Conservation (phyloP, 352 stramenopile genomes). For the Hyaloperonospora brassicae region DNA sequence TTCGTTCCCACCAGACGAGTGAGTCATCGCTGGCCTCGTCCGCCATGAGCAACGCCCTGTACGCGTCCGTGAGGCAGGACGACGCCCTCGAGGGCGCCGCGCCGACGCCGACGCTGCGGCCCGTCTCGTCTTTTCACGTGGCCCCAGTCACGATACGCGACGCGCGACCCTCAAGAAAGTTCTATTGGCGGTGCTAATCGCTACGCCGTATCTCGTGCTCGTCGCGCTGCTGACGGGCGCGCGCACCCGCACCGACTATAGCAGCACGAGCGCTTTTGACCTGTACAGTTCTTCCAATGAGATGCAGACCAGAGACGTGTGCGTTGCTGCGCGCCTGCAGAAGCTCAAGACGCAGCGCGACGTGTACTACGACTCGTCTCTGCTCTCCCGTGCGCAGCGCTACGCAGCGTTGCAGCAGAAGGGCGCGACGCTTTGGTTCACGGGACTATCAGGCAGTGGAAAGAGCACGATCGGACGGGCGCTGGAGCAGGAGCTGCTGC, state of each 20-base stretch:
- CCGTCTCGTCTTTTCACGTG: constrained; percentile 40
- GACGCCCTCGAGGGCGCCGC: constrained; percentile 43
- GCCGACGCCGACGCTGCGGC: constrained; percentile 30
- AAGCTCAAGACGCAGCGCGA: constrained; percentile 72
- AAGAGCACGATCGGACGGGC: constrained; percentile 97
- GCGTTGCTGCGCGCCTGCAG: constrained; percentile 46
- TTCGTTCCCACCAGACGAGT: too few relatives aligned
- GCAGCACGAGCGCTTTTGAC: constrained; percentile 1
- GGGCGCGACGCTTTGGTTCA: constrained; percentile 98
- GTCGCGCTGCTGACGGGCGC: constrained; percentile 43
- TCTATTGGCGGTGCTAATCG: constrained; percentile 37
- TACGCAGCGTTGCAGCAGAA: constrained; percentile 89
- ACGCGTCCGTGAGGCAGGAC: constrained; percentile 62
- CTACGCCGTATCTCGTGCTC: constrained; percentile 57
- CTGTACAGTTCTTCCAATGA: constrained; percentile 18
- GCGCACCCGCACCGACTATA: constrained; percentile 5
- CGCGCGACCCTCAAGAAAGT: constrained; percentile 51
- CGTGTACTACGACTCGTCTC: constrained; percentile 78
- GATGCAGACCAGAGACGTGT: constrained; percentile 35
- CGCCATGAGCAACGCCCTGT: constrained; percentile 36
- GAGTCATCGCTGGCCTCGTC: too few relatives aligned
- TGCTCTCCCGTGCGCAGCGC: constrained; percentile 50
- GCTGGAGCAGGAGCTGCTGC: constrained; percentile 92
- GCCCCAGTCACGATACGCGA: constrained; percentile 36
- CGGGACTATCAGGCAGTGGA: constrained; percentile 92